Evolutionary conservation across 2,329 filamentous ascomycete species (phyloP).

Genomic region (Mariannaea elegans): DNA sequence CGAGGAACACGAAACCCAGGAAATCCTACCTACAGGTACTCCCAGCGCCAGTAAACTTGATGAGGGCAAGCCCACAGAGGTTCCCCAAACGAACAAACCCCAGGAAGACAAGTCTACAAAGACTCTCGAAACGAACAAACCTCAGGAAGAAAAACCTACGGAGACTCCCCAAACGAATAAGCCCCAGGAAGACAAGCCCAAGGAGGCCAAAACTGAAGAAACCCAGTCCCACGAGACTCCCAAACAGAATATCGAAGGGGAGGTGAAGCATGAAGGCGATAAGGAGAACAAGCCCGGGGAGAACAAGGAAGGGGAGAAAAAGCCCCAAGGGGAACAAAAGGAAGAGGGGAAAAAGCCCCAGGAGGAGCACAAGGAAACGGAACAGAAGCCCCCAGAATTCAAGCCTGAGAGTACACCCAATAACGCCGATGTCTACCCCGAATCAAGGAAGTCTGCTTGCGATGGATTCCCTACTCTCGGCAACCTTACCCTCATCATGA

Average conservation of each 20-base stretch:
- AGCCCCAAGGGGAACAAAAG: conserved; percentile 4
- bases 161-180: neutral
- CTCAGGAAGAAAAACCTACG: neutral
- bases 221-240: neutral
- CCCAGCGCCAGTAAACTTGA: neutral
- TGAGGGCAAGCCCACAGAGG: neutral
- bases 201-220: too few relatives aligned
- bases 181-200: neutral
- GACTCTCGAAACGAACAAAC: neutral
- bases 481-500: conserved; percentile 62
- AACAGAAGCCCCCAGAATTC: neutral
- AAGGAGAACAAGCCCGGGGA: conserved; percentile 1
- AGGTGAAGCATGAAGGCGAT: neutral
- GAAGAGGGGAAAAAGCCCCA: neutral
- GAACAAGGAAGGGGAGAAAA: conserved; percentile 4
- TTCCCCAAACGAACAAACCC: neutral
- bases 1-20: conserved; percentile 32
- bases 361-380: conserved; percentile 7
- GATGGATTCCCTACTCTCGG: conserved; percentile 53
- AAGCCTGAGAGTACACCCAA: conserved; percentile 19
- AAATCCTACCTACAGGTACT: neutral
- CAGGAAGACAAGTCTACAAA: neutral
- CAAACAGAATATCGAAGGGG: conserved; percentile 21
- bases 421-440: conserved; percentile 12
- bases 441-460: conserved; percentile 42